A percentile compares a stretch with the other conserved stretches of the same genome.
Evolutionary conservation across 2,329 filamentous ascomycete species (phyloP).

Genomic region (Aspergillus flavus): DNA sequence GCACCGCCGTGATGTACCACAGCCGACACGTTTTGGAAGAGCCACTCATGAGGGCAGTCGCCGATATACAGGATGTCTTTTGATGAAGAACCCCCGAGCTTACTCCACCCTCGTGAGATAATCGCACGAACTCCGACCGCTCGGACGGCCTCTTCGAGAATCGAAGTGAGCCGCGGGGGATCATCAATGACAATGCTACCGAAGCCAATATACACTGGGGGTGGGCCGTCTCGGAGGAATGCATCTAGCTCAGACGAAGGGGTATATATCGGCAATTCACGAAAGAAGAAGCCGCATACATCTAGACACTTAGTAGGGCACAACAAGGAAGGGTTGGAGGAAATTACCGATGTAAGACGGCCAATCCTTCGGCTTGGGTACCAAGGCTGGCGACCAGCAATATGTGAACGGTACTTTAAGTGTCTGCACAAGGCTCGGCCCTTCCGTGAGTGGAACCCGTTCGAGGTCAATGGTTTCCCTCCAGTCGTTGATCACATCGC

Average conservation of each 20-base stretch:
- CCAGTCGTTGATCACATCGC: conserved; percentile 52
- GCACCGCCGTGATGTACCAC: conserved; percentile 64
- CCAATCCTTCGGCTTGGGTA: conserved; percentile 48
- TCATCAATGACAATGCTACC: conserved; percentile 60
- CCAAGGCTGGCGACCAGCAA: conserved; percentile 48
- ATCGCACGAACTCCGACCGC: conserved; percentile 54
- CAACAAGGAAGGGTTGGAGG: neutral
- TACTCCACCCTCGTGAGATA: conserved; percentile 59
- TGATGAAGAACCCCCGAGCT: conserved; percentile 41
- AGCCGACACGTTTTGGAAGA: conserved; percentile 58
- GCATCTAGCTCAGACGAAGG: conserved; percentile 43
- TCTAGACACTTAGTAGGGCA: conserved; percentile 21
- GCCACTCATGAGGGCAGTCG: conserved; percentile 62
- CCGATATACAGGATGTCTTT: conserved; percentile 53
- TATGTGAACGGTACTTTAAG: conserved; percentile 49
- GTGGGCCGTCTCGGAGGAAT: conserved; percentile 51
- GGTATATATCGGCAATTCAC: conserved; percentile 38
- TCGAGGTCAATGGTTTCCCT: conserved; percentile 45
- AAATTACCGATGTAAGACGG: conserved; percentile 36
- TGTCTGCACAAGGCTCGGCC: conserved; percentile 38
- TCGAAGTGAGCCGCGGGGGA: conserved; percentile 47
- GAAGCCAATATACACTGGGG: conserved; percentile 60
- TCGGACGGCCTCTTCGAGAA: conserved; percentile 52
- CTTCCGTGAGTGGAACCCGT: conserved; percentile 39
- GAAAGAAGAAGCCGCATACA: conserved; percentile 53